These are phyloP conservation scores for Leccinum longicurvipes DNA, from an alignment of 768 basidiomycete genomes.

Conservation along the genomic window DNA sequence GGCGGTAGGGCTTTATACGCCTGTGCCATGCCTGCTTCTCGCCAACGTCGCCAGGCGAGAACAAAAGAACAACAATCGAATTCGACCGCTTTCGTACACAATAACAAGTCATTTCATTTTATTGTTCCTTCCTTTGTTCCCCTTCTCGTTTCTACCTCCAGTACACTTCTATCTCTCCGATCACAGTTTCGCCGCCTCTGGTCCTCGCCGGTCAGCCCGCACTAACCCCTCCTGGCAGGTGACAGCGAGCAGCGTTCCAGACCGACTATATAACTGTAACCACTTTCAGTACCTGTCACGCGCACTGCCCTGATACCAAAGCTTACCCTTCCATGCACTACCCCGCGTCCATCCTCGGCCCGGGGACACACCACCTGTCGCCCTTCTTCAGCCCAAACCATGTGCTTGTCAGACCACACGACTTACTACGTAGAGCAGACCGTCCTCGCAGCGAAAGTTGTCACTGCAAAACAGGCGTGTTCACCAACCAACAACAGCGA, in stretches of 20 bases:
- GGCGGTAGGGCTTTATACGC: slow-evolving; percentile 25
- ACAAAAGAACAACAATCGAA: slow-evolving; percentile 28
- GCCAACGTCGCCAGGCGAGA: slow-evolving; percentile 32
- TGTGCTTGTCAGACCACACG: background rate
- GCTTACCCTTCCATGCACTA: slow-evolving; percentile 68
- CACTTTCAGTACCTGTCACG: slow-evolving; percentile 5
- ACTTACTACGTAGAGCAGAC: slow-evolving; percentile 74
- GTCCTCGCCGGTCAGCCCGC: slow-evolving; percentile 52
- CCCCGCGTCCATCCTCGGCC: slow-evolving; percentile 61
- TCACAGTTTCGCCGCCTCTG: slow-evolving; percentile 28
- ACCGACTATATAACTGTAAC: slow-evolving; percentile 62
- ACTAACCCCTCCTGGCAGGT: slow-evolving; percentile 80
- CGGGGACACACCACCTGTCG: slow-evolving; percentile 61
- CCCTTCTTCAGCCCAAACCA: background rate
- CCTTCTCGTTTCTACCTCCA: slow-evolving; percentile 15
- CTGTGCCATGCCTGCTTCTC: slow-evolving; percentile 7
- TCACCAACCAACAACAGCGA: background rate
- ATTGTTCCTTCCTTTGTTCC: slow-evolving; percentile 22
- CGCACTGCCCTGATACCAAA: slow-evolving; percentile 1
- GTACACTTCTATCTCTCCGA: slow-evolving; percentile 10
- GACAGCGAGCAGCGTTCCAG: slow-evolving; percentile 67
- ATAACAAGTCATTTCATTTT: slow-evolving; percentile 22
- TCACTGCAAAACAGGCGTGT: slow-evolving; percentile 42
- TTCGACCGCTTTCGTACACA: slow-evolving; percentile 32
- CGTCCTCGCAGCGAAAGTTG: slow-evolving; percentile 74